Conservation (phyloP, 78 protist species). For the Dictyostelium brefeldianum region DNA sequence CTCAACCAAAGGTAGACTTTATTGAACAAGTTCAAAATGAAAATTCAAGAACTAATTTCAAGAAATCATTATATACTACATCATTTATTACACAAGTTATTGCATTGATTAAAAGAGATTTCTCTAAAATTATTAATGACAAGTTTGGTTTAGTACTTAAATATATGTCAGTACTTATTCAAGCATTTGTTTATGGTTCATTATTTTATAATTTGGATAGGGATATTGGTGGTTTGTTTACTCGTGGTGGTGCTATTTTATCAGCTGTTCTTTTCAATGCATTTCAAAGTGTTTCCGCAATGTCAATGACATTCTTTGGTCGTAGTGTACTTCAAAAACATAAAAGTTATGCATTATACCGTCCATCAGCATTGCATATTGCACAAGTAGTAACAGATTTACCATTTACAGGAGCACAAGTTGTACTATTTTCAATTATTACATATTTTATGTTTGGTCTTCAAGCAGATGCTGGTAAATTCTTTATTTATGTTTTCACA, state of each 20-base stretch:
- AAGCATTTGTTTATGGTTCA: constrained; percentile 50
- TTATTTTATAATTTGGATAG: constrained; percentile 10
- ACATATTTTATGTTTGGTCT: constrained; percentile 76
- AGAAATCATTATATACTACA: constrained; percentile 13
- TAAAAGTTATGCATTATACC: constrained; percentile 56
- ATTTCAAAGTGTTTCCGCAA: constrained; percentile 32
- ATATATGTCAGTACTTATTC: constrained; percentile 39
- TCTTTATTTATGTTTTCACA: constrained; percentile 46
- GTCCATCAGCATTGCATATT: constrained; percentile 67
- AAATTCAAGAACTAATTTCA: constrained; percentile 23
- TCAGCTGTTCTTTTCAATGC: constrained; percentile 37
- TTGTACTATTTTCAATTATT: constrained; percentile 35
- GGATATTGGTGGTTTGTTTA: constrained; percentile 9
- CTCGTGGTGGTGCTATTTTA: constrained; percentile 68
- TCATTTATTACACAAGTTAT: constrained; percentile 47
- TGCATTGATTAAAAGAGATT: constrained; percentile 45
- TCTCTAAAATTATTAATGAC: constrained; percentile 33
- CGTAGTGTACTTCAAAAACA: constrained; percentile 62
- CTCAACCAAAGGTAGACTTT: constrained; percentile 33
- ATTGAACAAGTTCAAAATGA: constrained; percentile 21
- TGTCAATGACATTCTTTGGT: constrained; percentile 59
- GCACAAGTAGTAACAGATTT: constrained; percentile 68
- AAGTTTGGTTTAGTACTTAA: constrained; percentile 8
- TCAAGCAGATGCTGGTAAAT: constrained; percentile 33
- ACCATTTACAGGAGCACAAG: constrained; percentile 37